phyloP scores from a whole-genome alignment of 208 protist species.

The Trypanosoma avium region DNA sequence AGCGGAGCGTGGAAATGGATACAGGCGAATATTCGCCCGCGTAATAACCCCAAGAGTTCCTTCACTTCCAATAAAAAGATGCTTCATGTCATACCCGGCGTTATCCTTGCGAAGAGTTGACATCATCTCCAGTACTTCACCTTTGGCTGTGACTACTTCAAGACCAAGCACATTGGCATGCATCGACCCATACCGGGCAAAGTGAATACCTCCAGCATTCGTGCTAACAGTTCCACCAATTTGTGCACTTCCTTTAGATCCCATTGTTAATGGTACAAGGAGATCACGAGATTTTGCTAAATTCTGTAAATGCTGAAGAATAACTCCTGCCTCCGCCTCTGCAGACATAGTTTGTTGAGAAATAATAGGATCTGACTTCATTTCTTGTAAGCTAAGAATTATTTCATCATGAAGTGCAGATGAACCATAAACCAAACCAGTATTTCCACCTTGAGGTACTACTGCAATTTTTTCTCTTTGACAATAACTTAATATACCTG shows the following conservation, averaged over 20 bases:
- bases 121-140: conserved; percentile 75
- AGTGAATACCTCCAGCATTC: conserved; percentile 97
- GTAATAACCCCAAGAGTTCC: conserved; percentile 97
- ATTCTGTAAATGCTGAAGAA: conserved; percentile 90
- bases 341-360: conserved; percentile 60
- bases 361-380: conserved; percentile 90
- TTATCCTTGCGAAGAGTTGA: conserved; percentile 95
- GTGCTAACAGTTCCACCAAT: conserved; percentile 97
- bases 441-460: conserved; percentile 97
- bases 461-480: conserved; percentile 90
- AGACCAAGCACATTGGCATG: conserved; percentile 94
- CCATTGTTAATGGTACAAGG: conserved; percentile 95
- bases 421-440: conserved; percentile 94
- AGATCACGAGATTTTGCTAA: conserved; percentile 68
- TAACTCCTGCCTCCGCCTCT: conserved; percentile 87
- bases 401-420: conserved; percentile 92
- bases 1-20: conserved; percentile 53
- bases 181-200: conserved; percentile 94
- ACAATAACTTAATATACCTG: conserved; percentile 90
- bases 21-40: conserved; percentile 54
- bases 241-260: conserved; percentile 95
- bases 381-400: conserved; percentile 83
- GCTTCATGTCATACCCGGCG: conserved; percentile 96
- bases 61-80: conserved; percentile 97
- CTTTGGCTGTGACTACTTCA: conserved; percentile 88